Evolutionary conservation across 345 rosid genomes (phyloP).

Genomic region (Gossypium raimondii): DNA sequence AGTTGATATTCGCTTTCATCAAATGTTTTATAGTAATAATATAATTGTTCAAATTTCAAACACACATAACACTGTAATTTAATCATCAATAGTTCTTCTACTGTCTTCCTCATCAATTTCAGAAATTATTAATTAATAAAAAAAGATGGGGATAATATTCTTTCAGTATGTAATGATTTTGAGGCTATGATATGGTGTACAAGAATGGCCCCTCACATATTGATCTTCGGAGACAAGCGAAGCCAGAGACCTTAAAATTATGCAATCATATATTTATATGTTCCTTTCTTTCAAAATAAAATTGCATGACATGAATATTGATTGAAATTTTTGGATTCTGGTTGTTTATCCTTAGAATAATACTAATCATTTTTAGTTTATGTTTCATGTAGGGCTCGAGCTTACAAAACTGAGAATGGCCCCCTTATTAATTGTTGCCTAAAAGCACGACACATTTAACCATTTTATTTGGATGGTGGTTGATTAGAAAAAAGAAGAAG

Average conservation of each 20-base stretch:
- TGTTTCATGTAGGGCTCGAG: background rate
- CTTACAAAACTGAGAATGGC: background rate
- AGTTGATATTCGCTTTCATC: background rate
- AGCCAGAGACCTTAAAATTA: background rate
- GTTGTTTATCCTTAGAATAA: background rate
- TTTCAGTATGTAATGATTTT: background rate
- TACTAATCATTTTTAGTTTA: background rate
- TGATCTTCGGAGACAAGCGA: background rate
- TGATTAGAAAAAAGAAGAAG: accelerated
- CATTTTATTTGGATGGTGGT: background rate
- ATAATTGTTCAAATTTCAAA: no score
- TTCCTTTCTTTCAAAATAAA: background rate
- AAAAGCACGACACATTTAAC: background rate
- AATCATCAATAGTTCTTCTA: no score
- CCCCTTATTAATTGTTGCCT: background rate
- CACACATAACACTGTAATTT: no score
- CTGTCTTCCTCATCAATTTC: no score
- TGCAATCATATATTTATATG: background rate
- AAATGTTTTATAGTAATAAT: no score
- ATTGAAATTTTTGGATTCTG: conserved; percentile 5
- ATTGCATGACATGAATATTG: background rate
- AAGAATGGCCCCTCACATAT: background rate
- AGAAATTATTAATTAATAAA: no score
- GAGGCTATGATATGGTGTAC: background rate
- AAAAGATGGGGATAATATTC: background rate